Conservation (phyloP, 495 filamentous ascomycete genomes). For the Cryomyces antarcticus region DNA sequence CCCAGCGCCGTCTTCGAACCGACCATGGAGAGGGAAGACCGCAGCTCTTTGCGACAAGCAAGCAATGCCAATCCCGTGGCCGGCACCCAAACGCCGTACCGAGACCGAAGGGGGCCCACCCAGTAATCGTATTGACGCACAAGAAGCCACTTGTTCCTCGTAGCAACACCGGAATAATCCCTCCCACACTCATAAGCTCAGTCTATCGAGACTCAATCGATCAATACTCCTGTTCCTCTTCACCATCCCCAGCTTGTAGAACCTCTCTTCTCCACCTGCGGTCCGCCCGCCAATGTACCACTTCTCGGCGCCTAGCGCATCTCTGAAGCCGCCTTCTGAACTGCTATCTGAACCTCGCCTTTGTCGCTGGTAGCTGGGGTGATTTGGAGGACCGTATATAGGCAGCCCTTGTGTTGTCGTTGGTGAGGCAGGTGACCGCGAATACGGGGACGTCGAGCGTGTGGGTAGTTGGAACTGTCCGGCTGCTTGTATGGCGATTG, state of each 20-base stretch:
- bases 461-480: conserved; percentile 7
- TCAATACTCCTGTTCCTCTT: conserved; percentile 35
- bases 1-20: too few species aligned
- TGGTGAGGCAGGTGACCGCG: conserved; percentile 12
- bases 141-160: too few species aligned
- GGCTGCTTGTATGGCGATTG: conserved; percentile 3
- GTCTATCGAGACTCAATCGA: conserved; percentile 38
- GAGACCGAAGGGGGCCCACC: too few species aligned
- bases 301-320: conserved; percentile 54
- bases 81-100: too few species aligned
- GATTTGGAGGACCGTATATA: conserved; percentile 16
- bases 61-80: too few species aligned
- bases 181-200: conserved; percentile 35
- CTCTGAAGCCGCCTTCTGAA: conserved; percentile 51
- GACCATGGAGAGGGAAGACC: too few species aligned
- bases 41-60: too few species aligned
- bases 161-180: too few species aligned
- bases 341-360: conserved; percentile 63
- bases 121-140: too few species aligned
- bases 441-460: conserved; percentile 14
- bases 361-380: conserved; percentile 22
- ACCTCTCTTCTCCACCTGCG: conserved; percentile 68
- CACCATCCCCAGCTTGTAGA: conserved; percentile 53
- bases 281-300: conserved; percentile 83
- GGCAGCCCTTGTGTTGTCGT: too few species aligned